phyloP scores from a whole-genome alignment of 441 rosid species.

The Euphorbia corollata region DNA sequence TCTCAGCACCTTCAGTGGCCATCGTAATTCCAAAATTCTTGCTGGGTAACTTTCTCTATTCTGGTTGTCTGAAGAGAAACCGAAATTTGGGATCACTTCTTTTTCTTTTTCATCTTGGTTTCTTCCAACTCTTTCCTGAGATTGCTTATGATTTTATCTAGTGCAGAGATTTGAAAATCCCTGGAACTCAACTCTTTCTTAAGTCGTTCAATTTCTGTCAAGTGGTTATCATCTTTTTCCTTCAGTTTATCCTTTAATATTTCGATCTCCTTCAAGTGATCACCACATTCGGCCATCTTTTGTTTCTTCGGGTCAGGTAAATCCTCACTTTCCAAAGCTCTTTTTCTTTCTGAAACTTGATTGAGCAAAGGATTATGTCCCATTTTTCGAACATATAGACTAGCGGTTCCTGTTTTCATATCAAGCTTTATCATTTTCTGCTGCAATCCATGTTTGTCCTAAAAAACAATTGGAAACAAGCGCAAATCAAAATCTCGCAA shows the following conservation, averaged over 20 bases:
- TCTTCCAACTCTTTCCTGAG: conserved; percentile 29
- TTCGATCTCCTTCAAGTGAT: conserved; percentile 47
- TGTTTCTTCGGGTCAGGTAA: conserved; percentile 33
- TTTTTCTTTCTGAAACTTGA: conserved; percentile 30
- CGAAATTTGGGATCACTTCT: neutral
- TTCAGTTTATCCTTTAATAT: conserved; percentile 39
- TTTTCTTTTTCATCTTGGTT: conserved; percentile 17
- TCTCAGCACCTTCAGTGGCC: neutral
- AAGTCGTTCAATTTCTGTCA: conserved; percentile 44
- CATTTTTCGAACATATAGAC: conserved; percentile 51
- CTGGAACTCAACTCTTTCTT: conserved; percentile 41
- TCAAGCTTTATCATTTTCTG: conserved; percentile 47
- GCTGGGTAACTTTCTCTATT: neutral
- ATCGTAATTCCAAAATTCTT: neutral
- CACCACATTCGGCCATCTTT: conserved; percentile 24
- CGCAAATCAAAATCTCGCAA: neutral
- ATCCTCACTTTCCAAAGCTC: conserved; percentile 26
- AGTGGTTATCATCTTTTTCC: conserved; percentile 36
- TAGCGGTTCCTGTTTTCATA: conserved; percentile 31
- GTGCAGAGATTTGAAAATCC: conserved; percentile 33
- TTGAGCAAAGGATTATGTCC: conserved; percentile 17
- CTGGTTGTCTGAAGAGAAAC: neutral
- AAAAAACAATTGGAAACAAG: neutral
- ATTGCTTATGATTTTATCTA: conserved; percentile 42
- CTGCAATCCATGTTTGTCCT: conserved; percentile 57